Evolutionary conservation across 2,329 filamentous ascomycete species (phyloP), one percentile per base, ranked within the genome.

Genomic region (Neoarthrinium moseri): DNA sequence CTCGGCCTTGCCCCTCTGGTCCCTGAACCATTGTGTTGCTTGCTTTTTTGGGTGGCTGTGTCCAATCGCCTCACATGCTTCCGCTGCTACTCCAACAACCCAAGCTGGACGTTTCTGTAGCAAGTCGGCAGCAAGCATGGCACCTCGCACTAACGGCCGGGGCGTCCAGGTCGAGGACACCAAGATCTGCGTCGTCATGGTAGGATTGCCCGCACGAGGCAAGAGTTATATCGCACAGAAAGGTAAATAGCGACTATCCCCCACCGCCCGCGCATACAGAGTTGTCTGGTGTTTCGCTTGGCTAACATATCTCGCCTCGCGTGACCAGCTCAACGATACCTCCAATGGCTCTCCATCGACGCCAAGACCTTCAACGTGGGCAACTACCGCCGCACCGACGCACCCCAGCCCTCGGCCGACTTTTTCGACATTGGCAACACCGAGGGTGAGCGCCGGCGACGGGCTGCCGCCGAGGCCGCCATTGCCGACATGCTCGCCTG

Each of bases 201-300:
- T 99, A 50, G 94, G 94, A 56, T 78, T 99, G 64, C 94, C 94
- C 45, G 94, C 94, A 51, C 80, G 94, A 57, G 94, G 94, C 62
- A 99, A 99, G 80, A 96, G 90, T 73, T 83, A 96, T 68, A 97
- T 99, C 65, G 92, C 94, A 56, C 91, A 95, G 63, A 96, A 96
- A 81, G 91, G 91, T 94, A 75, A 61, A 74, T 65, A n/a, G n/a
- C n/a, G n/a, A n/a, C n/a, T n/a, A n/a, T n/a, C n/a, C n/a, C n/a
- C n/a, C n/a, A n/a, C n/a, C n/a, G n/a, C n/a, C n/a, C n/a, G n/a
- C n/a, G n/a, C n/a, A n/a, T n/a, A n/a, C n/a, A n/a, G n/a, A n/a
- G n/a, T n/a, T n/a, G n/a, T n/a, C n/a, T n/a, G n/a, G n/a, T n/a
- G n/a, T n/a, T n/a, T n/a, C n/a, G n/a, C n/a, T n/a, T n/a, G n/a